phyloP scores from a whole-genome alignment of 345 rosid genomes.

The Dovyalis caffra region DNA sequence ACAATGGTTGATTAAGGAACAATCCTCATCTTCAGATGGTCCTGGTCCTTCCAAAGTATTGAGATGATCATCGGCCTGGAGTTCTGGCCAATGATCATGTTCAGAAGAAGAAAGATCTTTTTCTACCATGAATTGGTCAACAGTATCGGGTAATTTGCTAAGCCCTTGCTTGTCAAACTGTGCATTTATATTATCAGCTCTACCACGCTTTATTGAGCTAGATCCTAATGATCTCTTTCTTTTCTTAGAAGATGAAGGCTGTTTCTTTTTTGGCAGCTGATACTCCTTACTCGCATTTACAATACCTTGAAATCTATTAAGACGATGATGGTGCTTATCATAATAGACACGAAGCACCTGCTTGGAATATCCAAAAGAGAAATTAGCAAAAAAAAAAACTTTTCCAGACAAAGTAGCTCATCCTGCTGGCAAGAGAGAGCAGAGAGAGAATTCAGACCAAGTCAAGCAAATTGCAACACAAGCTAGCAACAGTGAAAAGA shows the following conservation, averaged over 20 bases:
- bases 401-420: not conserved
- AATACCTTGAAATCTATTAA: slow-evolving; percentile 37
- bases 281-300: slow-evolving; percentile 24
- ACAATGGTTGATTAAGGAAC: slow-evolving; percentile 38
- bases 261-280: slow-evolving; percentile 27
- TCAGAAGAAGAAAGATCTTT: slow-evolving; percentile 27
- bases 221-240: slow-evolving; percentile 48
- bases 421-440: not conserved
- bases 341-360: slow-evolving; percentile 86
- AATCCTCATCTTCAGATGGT: slow-evolving; percentile 42
- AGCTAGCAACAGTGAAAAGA: not conserved
- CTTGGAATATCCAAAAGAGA: slow-evolving; percentile 16
- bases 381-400: no score
- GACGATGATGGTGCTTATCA: slow-evolving; percentile 55
- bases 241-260: slow-evolving; percentile 44
- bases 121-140: slow-evolving; percentile 27
- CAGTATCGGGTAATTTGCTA: slow-evolving; percentile 18
- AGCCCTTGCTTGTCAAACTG: slow-evolving; percentile 21
- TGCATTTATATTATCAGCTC: slow-evolving; percentile 35
- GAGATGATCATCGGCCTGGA: slow-evolving; percentile 33
- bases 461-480: not conserved
- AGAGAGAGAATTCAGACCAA: not conserved
- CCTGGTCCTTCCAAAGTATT: slow-evolving; percentile 37
- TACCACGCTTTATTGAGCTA: slow-evolving; percentile 33
- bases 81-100: slow-evolving; percentile 28